Base-by-base conservation (phyloP, 495 filamentous ascomycete genomes). In the Trichoderma gamsii region DNA sequence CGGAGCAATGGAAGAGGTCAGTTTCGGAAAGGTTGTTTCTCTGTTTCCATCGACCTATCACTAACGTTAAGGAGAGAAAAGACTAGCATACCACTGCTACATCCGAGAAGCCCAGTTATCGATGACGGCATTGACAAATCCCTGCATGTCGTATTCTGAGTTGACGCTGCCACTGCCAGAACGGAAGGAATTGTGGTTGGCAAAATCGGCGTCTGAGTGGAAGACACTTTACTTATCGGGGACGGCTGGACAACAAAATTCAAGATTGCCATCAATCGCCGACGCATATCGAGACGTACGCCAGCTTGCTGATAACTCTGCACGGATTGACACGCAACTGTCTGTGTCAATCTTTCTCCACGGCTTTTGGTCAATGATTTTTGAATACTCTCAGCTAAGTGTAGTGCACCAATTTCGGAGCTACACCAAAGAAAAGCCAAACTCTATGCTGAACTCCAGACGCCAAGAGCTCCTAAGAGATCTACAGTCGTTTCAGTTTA, bases 91-190 rank as follows among this genome's bases (percentile, higher is more conserved):
- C 64, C 84, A 86, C 69, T 72, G 83, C 4, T 86, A 86, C 65
- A 68, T 85, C 5, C 82, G 86, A 41, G 87, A 89, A 70, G 75
- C 83, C 2, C 85, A 89, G 68, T 78, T 83, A 0, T 84, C 85
- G 0, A 81, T 89, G 69, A 81, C 85, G 27, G 77, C 87, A 9
- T 79, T 86, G 15, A 78, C 80, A 63, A 85, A 81, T 68, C 83
- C 85, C 0, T 70, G 84, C 11, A 86, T 89, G 69, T 88, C 87
- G 0, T 90, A 89, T 71, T 79, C 87, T 0, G 88, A 90, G 69
- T 70, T 90, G 15, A 82, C 83, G 9, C 75, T 89, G 8, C 84
- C 86, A 3, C 72, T 90, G 15, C 87, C 87, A 0, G 79, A 79
- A 32, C 76, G 82, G 0, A 80, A 82, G 25, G 70, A 78, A 2